Percentiles rank a stretch among this genome's conserved stretches.
These are phyloP conservation scores for Pisolithus orientalis DNA, from an alignment of 768 basidiomycete genomes.

Conservation along the genomic window DNA sequence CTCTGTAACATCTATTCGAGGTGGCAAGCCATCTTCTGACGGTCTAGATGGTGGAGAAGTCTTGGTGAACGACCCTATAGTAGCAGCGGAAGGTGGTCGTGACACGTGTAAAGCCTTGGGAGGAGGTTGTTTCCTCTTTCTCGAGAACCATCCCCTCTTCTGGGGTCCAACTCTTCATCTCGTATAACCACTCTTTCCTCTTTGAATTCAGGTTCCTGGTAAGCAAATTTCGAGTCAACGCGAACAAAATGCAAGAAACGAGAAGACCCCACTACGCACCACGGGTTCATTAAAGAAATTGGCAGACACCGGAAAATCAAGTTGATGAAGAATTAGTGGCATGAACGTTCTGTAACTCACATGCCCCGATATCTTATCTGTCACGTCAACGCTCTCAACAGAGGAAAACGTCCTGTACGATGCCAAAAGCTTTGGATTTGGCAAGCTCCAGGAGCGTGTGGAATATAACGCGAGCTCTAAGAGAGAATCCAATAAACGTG, in stretches of 20 bases:
- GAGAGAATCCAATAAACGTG: constrained; percentile 93
- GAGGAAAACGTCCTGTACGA: constrained; percentile 95
- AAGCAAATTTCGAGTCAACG: constrained; percentile 3
- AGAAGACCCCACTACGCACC: constrained; percentile 40
- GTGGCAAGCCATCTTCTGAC: constrained; percentile 65
- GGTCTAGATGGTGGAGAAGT: constrained; percentile 20
- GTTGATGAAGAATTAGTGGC: constrained; percentile 89
- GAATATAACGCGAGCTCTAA: constrained; percentile 94
- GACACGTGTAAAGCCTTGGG: constrained; percentile 31
- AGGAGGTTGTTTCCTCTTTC: constrained; percentile 33
- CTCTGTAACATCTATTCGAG: constrained; percentile 40
- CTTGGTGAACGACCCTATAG: constrained; percentile 30
- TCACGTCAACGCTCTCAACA: constrained; percentile 94
- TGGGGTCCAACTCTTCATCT: constrained; percentile 52
- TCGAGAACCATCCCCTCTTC: constrained; percentile 69
- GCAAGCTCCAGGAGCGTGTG: constrained; percentile 93
- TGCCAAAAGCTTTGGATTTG: constrained; percentile 79
- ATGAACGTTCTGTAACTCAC: constrained; percentile 94
- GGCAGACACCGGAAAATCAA: constrained; percentile 91
- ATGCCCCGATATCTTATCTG: constrained; percentile 89
- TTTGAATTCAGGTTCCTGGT: constrained; percentile 69
- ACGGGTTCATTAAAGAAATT: constrained; percentile 97
- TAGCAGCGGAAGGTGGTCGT: constrained; percentile 43
- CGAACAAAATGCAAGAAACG: not conserved
- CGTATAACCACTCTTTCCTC: constrained; percentile 65